phyloP scores from a whole-genome alignment of 129 eudicot species.

The Artemisia annua region DNA sequence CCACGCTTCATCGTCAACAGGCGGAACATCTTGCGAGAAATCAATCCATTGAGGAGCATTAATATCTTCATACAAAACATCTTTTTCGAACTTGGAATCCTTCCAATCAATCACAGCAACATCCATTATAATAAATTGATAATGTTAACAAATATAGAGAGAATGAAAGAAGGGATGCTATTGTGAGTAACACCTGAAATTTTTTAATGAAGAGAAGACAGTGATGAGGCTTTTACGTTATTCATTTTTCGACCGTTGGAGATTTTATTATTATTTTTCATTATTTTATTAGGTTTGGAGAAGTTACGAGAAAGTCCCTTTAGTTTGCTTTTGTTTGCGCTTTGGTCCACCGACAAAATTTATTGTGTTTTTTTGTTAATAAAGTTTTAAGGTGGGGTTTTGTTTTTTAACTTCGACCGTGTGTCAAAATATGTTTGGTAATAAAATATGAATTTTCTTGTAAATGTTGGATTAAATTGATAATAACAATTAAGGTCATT shows the following conservation, averaged over 20 bases:
- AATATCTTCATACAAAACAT: conserved; percentile 60
- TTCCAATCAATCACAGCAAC: conserved; percentile 79
- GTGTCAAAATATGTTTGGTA: too few relatives aligned
- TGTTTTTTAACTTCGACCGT: too few relatives aligned
- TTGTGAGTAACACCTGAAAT: conserved; percentile 13
- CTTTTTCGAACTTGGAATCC: conserved; percentile 65
- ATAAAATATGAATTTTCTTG: too few relatives aligned
- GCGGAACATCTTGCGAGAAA: conserved; percentile 43
- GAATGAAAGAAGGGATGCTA: neutral
- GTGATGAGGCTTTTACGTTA: conserved; percentile 27
- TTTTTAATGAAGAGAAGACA: neutral
- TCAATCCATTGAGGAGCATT: conserved; percentile 86
- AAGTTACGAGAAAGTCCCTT: conserved; percentile 2
- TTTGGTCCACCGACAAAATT: neutral
- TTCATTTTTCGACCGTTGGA: conserved; percentile 42
- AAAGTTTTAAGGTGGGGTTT: too few relatives aligned
- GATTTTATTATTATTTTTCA: neutral
- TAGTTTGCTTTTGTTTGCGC: neutral
- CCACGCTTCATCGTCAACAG: conserved; percentile 72
- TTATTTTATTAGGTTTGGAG: neutral
- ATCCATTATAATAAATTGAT: conserved; percentile 44
- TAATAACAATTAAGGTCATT: too few relatives aligned
- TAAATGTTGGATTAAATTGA: too few relatives aligned
- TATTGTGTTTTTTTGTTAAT: too few relatives aligned
- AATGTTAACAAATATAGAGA: too few relatives aligned